Base-by-base conservation (phyloP, 805 yeast species). In the Candida koratica region DNA sequence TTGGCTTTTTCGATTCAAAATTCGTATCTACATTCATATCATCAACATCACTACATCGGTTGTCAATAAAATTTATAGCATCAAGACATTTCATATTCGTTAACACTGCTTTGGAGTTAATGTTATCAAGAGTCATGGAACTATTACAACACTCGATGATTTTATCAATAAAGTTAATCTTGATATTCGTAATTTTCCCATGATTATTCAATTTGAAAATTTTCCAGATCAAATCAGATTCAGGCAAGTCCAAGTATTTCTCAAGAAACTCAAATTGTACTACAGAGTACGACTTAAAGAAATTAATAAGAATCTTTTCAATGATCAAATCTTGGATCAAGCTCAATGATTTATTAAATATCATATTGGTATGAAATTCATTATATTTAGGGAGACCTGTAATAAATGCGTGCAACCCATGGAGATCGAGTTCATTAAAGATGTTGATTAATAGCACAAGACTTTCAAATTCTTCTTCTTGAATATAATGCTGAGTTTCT, bases 401-500 rank as follows among this genome's bases (percentile, higher is more conserved):
- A 1, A 28, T 12, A 8, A 29, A 12, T n/a, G 19, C 17, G n/a
- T 34, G 33, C 25, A 55, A 61, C 6, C 26, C 41, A 7, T 36
- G 31, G 29, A 66, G 46, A 39, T 59, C 52, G 10, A 54, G 43
- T 9, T 52, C 54, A 35, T 61, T 61, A 37, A 61, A 64, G 5
- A 56, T 52, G 18, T 56, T 51, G 5, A 60, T 55, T 23, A 66
- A 42, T 6, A 32, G 26, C 3, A 61, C 45, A 24, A 67, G 49
- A 27, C 52, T 51, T 19, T 49, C 34, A 31, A 51, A 62, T 35
- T 61, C 67, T 6, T 48, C 51, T 18, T 52, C 47, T 37, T 49
- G 55, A 10, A 52, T 43, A 50, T 73, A 77, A 5, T 79, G 74
- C 47, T 70, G 71, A 1, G 84, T 79, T 53, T 83, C 90, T 49